phyloP scores from a whole-genome alignment of 2,329 filamentous ascomycete species.

The Madurella mycetomatis region DNA sequence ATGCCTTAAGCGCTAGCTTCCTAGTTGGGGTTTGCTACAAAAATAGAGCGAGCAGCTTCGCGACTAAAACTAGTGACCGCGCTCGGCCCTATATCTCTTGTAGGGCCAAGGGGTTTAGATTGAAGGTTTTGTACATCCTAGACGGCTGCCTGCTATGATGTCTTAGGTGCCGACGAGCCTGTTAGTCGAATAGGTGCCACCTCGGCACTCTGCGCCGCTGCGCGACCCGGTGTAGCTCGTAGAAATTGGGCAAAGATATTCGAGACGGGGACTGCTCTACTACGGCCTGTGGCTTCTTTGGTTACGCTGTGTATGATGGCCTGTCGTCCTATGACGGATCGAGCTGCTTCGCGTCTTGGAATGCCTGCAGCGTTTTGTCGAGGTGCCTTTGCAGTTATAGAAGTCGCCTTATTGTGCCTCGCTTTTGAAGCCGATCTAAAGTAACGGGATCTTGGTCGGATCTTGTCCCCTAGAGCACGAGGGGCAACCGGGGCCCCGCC shows the following conservation, averaged over 20 bases:
- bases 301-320: neutral
- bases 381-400: slow-evolving; percentile 3
- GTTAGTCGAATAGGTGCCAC: slow-evolving; percentile 6
- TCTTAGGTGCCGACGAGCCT: slow-evolving; percentile 7
- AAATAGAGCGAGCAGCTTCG: slow-evolving; percentile 15
- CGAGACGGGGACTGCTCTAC: slow-evolving; percentile 5
- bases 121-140: slow-evolving; percentile 1
- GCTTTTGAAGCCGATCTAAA: slow-evolving; percentile 6
- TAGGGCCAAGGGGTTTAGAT: slow-evolving; percentile 3
- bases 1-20: slow-evolving; percentile 4
- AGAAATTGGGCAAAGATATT: slow-evolving; percentile 1
- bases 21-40: slow-evolving; percentile 11
- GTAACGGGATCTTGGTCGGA: slow-evolving; percentile 9
- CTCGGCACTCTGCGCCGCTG: slow-evolving; percentile 5
- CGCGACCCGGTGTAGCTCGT: neutral
- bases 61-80: slow-evolving; percentile 8
- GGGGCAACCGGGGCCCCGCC: slow-evolving; percentile 3
- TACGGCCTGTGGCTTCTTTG: slow-evolving; percentile 2
- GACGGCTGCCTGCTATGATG: neutral
- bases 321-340: slow-evolving; percentile 11
- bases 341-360: slow-evolving; percentile 11
- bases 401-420: slow-evolving; percentile 5
- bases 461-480: slow-evolving; percentile 8
- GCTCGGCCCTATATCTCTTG: slow-evolving; percentile 3
- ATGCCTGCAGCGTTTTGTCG: slow-evolving; percentile 8